Conservation (phyloP, 2,329 filamentous ascomycete genomes). For the Zymoseptoria ardabiliae region DNA sequence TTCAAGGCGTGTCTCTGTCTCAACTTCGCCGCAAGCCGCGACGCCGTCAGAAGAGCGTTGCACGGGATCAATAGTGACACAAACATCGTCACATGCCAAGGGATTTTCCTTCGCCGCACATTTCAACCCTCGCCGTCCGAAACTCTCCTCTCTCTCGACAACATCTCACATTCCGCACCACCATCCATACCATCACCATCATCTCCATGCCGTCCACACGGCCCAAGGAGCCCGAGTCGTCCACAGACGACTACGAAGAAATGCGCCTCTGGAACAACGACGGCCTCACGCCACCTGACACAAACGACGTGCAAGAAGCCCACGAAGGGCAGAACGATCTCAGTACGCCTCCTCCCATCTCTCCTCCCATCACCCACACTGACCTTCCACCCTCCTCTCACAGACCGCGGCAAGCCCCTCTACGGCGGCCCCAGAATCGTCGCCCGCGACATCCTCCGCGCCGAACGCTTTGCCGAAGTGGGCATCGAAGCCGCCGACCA, state of each 20-base stretch:
- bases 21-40: not conserved
- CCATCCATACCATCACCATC: too few species aligned
- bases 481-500: not conserved
- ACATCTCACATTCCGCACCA: too few species aligned
- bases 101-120: too few species aligned
- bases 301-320: not conserved
- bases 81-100: too few species aligned
- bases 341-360: not conserved
- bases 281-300: not conserved
- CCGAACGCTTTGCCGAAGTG: not conserved
- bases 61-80: too few species aligned
- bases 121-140: too few species aligned
- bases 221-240: too few species aligned
- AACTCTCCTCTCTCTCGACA: too few species aligned
- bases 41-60: too few species aligned
- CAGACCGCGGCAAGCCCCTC: not conserved
- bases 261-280: not conserved
- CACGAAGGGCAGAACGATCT: not conserved
- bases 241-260: not conserved
- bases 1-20: too few species aligned
- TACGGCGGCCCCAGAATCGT: not conserved
- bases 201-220: not conserved
- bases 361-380: not conserved
- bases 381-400: not conserved
- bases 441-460: not conserved